phyloP scores from a whole-genome alignment of 2,329 filamentous ascomycete species.

The Neofusicoccum parvum region DNA sequence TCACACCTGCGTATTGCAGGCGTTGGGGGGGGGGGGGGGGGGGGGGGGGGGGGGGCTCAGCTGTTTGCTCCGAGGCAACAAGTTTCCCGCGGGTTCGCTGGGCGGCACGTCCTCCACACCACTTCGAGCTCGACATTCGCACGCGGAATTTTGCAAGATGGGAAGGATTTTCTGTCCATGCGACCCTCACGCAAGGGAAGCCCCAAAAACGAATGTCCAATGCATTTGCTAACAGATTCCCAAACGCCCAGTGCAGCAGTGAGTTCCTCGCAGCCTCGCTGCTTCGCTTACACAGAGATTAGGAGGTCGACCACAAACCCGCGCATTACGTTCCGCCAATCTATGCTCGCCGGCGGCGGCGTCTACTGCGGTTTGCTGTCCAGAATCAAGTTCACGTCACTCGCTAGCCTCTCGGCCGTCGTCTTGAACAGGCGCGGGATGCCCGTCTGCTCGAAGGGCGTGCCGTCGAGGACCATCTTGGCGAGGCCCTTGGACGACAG shows the following conservation, averaged over 20 bases:
- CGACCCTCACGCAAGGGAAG: too few species aligned
- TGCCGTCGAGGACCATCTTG: conserved; percentile 41
- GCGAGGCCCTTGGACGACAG: conserved; percentile 45
- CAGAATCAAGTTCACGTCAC: conserved; percentile 11
- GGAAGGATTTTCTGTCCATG: neutral
- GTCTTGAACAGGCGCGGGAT: conserved; percentile 43
- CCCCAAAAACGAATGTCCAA: too few species aligned
- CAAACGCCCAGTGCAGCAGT: too few species aligned
- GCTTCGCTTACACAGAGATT: too few species aligned
- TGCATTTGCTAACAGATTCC: too few species aligned
- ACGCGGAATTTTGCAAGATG: neutral
- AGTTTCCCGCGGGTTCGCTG: neutral
- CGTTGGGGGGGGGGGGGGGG: neutral
- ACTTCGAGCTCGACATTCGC: neutral
- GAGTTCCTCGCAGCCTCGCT: too few species aligned
- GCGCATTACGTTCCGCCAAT: too few species aligned
- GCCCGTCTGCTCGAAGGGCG: conserved; percentile 38
- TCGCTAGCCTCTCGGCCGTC: conserved; percentile 31
- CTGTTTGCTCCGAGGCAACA: neutral
- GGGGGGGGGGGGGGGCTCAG: neutral
- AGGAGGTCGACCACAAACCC: too few species aligned
- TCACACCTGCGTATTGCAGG: neutral
- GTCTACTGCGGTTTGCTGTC: conserved; percentile 12
- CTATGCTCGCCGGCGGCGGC: too few species aligned
- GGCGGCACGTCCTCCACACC: neutral